Evolutionary conservation across 2,329 filamentous ascomycete species (phyloP), one percentile per base, ranked within the genome.

Genomic region (Aspergillus jensenii): DNA sequence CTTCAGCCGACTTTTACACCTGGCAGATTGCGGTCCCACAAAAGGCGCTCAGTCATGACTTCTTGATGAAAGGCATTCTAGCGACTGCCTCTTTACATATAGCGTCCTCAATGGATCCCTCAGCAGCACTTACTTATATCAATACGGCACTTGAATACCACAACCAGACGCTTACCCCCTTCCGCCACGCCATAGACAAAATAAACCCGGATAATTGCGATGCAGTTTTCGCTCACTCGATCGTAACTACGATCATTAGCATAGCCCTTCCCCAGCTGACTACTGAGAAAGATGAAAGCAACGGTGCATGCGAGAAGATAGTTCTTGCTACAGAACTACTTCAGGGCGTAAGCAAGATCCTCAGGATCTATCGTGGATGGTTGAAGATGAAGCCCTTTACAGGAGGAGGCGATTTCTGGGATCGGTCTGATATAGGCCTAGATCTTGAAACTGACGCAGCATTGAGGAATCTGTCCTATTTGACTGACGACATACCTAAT

Each of bases 361-460:
- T 69, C 33, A 59, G 53, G 2, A 70, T 73, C 35, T 70, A 68
- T 19, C 62, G 64, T 15, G 60, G 68, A 1, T 75, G 72, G 60
- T 78, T 84, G 62, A 81, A 84, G 62, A 76, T 79, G 15, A 82
- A 79, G 72, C 71, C 84, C 1, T 84, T 83, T 66, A 78, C 74
- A 23, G 73, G 73, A 3, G 77, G 74, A 40, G 33, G 43, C 68
- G 70, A 19, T 80, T 81, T 61, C 81, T 80, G 78, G 79, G 75
- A 6, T 65, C 75, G 21, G 71, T 74, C 11, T 15, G 54, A 25
- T 1, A 52, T 52, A 4, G 56, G 55, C 17, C 33, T 73, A 25
- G 72, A 75, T 31, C 35, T 23, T 2, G 67, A 68, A 5, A 70
- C 67, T 0, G 60, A 67, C 21, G 45, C 52, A 19, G 72, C 73